Conservation (phyloP, 306 rosid genomes). For the Aeschynomene evenia region DNA sequence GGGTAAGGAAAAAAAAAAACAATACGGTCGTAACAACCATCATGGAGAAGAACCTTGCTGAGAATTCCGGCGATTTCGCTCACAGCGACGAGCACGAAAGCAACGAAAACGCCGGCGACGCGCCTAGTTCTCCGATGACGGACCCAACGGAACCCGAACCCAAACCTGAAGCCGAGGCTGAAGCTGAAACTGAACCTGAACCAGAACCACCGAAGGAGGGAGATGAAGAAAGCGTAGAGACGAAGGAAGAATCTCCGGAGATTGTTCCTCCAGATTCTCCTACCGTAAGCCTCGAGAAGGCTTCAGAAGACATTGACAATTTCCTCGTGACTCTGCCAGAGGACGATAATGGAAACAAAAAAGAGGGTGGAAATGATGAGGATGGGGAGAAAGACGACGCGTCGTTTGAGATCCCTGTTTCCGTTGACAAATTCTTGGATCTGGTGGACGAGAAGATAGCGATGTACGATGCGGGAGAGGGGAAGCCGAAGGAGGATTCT, state of each 20-base stretch:
- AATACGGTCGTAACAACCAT: constrained; percentile 32
- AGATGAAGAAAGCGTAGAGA: not conserved
- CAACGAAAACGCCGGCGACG: not conserved
- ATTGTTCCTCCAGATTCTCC: constrained; percentile 25
- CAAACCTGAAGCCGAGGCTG: not conserved
- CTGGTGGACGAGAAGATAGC: constrained; percentile 47
- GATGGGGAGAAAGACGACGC: not conserved
- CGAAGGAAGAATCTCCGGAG: not conserved
- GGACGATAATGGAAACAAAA: not conserved
- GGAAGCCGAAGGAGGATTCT: constrained; percentile 42
- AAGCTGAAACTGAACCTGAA: not conserved
- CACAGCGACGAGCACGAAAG: not conserved
- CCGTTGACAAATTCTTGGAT: constrained; percentile 41
- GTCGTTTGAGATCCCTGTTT: constrained; percentile 40
- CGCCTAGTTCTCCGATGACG: not conserved
- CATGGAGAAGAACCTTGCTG: constrained; percentile 49
- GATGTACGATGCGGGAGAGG: constrained; percentile 27
- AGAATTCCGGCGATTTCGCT: constrained; percentile 15
- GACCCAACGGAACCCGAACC: constrained; percentile 17
- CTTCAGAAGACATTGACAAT: constrained; percentile 42
- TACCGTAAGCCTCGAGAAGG: constrained; percentile 27
- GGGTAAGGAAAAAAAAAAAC: not conserved
- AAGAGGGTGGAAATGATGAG: not conserved
- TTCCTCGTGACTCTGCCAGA: constrained; percentile 23
- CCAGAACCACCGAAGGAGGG: not conserved